phyloP scores from a whole-genome alignment of 345 rosid genomes.

The Draba incana region DNA sequence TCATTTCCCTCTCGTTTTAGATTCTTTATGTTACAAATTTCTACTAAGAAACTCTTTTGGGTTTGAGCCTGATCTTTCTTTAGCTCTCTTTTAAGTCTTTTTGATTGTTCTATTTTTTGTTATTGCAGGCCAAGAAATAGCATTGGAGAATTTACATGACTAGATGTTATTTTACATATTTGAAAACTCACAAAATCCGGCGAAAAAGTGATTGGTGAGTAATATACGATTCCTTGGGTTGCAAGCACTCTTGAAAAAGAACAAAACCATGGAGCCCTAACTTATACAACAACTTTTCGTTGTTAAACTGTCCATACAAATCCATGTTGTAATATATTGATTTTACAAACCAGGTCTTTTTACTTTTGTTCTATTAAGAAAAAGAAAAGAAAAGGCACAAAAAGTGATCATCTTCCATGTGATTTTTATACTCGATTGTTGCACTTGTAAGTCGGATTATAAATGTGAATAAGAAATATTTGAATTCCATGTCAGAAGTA shows the following conservation, averaged over 20 bases:
- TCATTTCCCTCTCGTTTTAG: neutral
- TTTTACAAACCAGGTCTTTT: conserved; percentile 17
- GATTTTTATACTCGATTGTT: neutral
- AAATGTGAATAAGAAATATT: conserved; percentile 15
- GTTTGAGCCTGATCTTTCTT: neutral
- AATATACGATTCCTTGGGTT: conserved; percentile 30
- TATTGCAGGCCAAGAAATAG: conserved; percentile 43
- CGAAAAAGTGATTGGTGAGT: conserved; percentile 22
- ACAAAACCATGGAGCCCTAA: conserved; percentile 13
- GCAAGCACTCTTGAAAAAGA: conserved; percentile 1
- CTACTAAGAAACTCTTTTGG: conserved; percentile 7
- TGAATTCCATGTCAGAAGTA: neutral
- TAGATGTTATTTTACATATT: conserved; percentile 18
- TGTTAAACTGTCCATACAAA: conserved; percentile 25
- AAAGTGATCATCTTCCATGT: neutral
- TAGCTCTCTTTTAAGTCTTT: neutral
- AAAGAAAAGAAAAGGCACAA: neutral
- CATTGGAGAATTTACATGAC: conserved; percentile 20
- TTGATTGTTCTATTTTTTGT: neutral
- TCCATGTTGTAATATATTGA: conserved; percentile 25
- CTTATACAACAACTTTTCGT: conserved; percentile 28
- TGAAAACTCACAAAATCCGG: conserved; percentile 31
- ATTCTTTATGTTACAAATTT: neutral
- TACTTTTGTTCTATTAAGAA: neutral
- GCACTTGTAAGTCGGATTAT: conserved; percentile 8